These are phyloP conservation scores for Tolypocladium capitatum DNA, from an alignment of 2,329 filamentous ascomycete genomes.

Conservation along the genomic window DNA sequence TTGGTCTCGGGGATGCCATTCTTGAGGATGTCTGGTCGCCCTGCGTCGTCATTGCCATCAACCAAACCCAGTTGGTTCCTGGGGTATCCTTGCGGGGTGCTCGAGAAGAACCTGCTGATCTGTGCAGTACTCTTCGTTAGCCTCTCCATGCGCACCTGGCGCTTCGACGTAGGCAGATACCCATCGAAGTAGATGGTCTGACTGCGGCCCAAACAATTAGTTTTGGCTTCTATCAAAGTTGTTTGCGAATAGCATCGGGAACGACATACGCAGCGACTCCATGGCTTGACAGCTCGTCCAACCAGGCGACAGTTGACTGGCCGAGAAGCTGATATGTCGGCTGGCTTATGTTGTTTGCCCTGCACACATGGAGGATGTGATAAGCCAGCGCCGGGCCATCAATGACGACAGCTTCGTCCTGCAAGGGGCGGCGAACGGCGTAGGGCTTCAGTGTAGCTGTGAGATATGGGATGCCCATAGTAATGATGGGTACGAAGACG, in stretches of 20 bases:
- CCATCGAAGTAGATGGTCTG: slow-evolving; percentile 77
- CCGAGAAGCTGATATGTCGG: slow-evolving; percentile 54
- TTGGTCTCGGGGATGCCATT: slow-evolving; percentile 11
- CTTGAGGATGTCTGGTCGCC: slow-evolving; percentile 11
- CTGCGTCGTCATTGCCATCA: slow-evolving; percentile 1
- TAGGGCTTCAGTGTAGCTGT: slow-evolving; percentile 39
- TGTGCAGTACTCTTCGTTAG: slow-evolving; percentile 43
- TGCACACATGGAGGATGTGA: slow-evolving; percentile 49
- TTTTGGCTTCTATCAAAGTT: neutral
- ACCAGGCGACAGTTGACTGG: slow-evolving; percentile 43
- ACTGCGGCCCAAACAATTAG: slow-evolving; percentile 4
- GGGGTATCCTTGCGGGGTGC: slow-evolving; percentile 14
- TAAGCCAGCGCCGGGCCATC: slow-evolving; percentile 74
- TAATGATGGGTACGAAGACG: neutral
- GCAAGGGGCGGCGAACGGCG: slow-evolving; percentile 28
- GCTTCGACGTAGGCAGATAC: slow-evolving; percentile 57
- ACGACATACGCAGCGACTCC: slow-evolving; percentile 47
- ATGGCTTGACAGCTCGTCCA: slow-evolving; percentile 42
- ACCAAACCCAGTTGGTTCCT: slow-evolving; percentile 7
- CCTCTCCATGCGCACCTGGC: slow-evolving; percentile 45
- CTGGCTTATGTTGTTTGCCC: slow-evolving; percentile 34
- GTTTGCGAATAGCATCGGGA: neutral
- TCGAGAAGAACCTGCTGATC: slow-evolving; percentile 33
- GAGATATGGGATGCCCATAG: slow-evolving; percentile 49
- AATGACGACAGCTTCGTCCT: slow-evolving; percentile 36